Base-by-base conservation (phyloP, 2,329 filamentous ascomycete genomes). In the Colletotrichum magnum region DNA sequence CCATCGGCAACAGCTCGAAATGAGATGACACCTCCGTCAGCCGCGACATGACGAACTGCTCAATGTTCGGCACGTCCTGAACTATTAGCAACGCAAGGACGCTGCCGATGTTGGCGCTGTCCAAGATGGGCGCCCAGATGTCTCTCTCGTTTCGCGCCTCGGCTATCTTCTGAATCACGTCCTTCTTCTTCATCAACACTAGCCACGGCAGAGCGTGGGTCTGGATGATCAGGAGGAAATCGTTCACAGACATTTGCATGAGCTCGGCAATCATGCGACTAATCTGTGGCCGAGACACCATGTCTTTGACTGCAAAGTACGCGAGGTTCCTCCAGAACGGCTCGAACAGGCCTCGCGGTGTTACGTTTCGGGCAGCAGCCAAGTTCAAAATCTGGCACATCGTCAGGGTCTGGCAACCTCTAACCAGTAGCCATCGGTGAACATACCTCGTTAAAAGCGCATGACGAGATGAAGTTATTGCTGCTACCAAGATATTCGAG, bases 261-360 rank as follows among this genome's bases (percentile, higher is more conserved):
- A 98, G 81, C 72, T 97, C 94, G 26, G 94, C 94, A 57, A 98
- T 86, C 52, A 92, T 87, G 64, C 93, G 90, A 54, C 91, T 92
- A 76, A 95, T 92, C 74, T 96, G 93, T n/a, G 96, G 95, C 54
- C 92, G 89, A 56, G 88, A 86, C 24, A 92, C 86, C 70, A 98
- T 87, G 74, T 97, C 94, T 77, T 94, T 95, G 32, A 96, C 92
- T 2, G 94, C 91, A 58, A 91, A 88, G 68, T 95, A 92, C 0
- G 94, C 95, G 52, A 99, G 85, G 36, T 89, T 95, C 72, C 90
- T 89, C 95, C 95, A 98, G 78, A 94, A 98, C 0, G 95, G 94
- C 64, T 91, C 90, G 65, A 98, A 91, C 0, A 99, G 83, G 16
- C 90, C 89, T 32, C 87, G 86, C 2, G 91, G 87, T 1, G 89